Base-by-base conservation (phyloP, 2,329 filamentous ascomycete genomes). In the Ophiostoma pallidulum region DNA sequence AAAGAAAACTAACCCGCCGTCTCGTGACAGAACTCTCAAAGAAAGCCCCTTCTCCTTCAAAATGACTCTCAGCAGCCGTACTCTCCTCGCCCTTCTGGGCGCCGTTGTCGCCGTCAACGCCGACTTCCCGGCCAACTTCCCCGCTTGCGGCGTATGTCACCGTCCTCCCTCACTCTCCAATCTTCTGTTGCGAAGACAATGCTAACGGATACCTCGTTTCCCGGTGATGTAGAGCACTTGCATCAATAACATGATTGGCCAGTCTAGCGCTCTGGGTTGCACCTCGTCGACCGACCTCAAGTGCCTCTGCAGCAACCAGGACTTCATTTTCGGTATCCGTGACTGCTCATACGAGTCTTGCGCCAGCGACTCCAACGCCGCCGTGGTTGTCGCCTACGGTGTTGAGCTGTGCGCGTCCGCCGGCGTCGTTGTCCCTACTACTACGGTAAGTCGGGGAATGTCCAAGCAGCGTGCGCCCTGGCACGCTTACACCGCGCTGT, bases 271-370 rank as follows among this genome's bases (percentile, higher is more conserved):
- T 45, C 68, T 78, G 31, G 67, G 68, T 51, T 80, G 76, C 63
- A 6, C 38, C 12, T 52, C 50, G n/a, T 40, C 35, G 4, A 51
- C 56, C 35, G 70, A 74, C 51, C 31, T 64, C 36, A 55, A 57
- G 41, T 76, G 73, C 61, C 64, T 75, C 13, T 77, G 73, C 65
- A 56, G 58, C 49, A 69, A 71, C 53, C 35, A 52, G 38, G 57
- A 73, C 64, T 76, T 73, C 60, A 56, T 62, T 49, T 73, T 67
- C 53, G 73, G 73, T 45, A 60, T 76, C 50, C 70, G 66, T 49
- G 73, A 77, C 64, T 77, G 73, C 63, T 67, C 72, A 16, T 53
- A 56, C 52, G 61, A 69, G 60, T 61, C 64, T 38, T 75, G 72
- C 64, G 48, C 37, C 24, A 54, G 49, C 45, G 49, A 55, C 13